These are phyloP conservation scores for Wickerhamomyces chambardii DNA, from an alignment of 805 yeast species.

Conservation along the genomic window DNA sequence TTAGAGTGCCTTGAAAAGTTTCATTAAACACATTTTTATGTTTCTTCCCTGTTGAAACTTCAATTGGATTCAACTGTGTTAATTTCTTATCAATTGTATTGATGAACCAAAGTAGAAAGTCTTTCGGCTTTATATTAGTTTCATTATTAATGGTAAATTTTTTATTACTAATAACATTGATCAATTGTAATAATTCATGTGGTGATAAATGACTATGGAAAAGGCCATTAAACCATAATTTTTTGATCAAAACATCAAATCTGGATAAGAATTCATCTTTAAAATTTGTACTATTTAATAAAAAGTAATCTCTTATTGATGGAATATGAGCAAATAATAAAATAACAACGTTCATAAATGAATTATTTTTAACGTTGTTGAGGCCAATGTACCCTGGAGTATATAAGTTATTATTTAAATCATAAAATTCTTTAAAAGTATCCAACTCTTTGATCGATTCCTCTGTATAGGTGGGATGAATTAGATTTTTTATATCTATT, in stretches of 20 bases:
- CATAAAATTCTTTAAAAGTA: constrained; percentile 20
- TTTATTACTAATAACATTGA: constrained; percentile 34
- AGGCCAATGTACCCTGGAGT: constrained; percentile 60
- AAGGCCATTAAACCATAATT: constrained; percentile 54
- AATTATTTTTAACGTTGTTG: constrained; percentile 41
- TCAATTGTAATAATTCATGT: constrained; percentile 48
- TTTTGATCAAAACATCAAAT: constrained; percentile 39
- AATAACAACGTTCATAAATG: constrained; percentile 48
- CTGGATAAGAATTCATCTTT: constrained; percentile 29
- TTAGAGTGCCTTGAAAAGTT: constrained; percentile 46
- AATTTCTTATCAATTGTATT: constrained; percentile 30
- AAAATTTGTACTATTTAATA: constrained; percentile 18
- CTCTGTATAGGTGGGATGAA: constrained; percentile 40
- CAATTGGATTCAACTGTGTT: constrained; percentile 6
- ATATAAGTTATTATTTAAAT: constrained; percentile 37
- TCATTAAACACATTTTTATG: constrained; percentile 21
- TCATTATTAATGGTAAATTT: constrained; percentile 28
- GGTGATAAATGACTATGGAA: constrained; percentile 60
- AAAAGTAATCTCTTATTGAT: constrained; percentile 36
- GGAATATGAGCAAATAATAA: constrained; percentile 46
- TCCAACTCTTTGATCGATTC: constrained; percentile 26
- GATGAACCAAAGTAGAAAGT: constrained; percentile 51
- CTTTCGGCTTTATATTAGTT: constrained; percentile 37
- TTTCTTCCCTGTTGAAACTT: too few species aligned
- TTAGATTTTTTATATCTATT: constrained; percentile 40